Evolutionary conservation across 2,329 filamentous ascomycete genomes (phyloP).

Genomic region (Penicillium palitans): DNA sequence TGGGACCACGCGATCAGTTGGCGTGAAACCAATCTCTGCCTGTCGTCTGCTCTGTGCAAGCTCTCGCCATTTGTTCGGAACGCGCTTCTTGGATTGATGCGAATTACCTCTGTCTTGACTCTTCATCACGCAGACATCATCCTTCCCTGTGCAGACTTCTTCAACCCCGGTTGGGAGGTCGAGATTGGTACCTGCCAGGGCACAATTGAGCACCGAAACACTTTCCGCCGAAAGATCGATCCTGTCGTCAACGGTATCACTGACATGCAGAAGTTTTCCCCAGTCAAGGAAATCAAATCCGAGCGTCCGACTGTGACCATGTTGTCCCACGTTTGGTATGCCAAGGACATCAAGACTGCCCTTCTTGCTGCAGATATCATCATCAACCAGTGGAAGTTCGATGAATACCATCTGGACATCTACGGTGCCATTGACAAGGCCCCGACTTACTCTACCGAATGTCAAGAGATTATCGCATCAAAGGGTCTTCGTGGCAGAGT

Average conservation of each 20-base stretch:
- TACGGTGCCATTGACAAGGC: conserved; percentile 65
- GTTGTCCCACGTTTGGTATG: conserved; percentile 58
- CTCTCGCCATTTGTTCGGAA: conserved; percentile 53
- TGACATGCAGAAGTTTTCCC: conserved; percentile 63
- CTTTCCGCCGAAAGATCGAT: conserved; percentile 61
- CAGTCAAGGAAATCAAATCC: conserved; percentile 60
- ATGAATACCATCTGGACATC: conserved; percentile 62
- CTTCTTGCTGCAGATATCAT: conserved; percentile 65
- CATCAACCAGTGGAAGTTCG: conserved; percentile 66
- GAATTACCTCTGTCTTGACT: conserved; percentile 50
- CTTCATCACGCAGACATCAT: conserved; percentile 61
- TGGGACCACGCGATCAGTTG: conserved; percentile 66
- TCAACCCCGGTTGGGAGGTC: conserved; percentile 64
- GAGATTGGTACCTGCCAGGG: conserved; percentile 62
- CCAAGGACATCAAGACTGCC: conserved; percentile 65
- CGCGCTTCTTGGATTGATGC: conserved; percentile 50
- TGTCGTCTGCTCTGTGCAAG: conserved; percentile 52
- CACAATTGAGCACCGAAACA: conserved; percentile 56
- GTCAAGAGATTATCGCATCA: conserved; percentile 59
- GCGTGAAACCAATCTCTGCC: conserved; percentile 56
- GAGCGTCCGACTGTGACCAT: conserved; percentile 63
- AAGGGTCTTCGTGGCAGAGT: conserved; percentile 54
- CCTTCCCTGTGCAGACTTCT: conserved; percentile 60
- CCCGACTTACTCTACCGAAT: conserved; percentile 61
- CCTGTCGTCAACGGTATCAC: conserved; percentile 66